Evolutionary conservation across 75 land plant genomes (phyloP).

Genomic region (Chamaecyparis obtusa): DNA sequence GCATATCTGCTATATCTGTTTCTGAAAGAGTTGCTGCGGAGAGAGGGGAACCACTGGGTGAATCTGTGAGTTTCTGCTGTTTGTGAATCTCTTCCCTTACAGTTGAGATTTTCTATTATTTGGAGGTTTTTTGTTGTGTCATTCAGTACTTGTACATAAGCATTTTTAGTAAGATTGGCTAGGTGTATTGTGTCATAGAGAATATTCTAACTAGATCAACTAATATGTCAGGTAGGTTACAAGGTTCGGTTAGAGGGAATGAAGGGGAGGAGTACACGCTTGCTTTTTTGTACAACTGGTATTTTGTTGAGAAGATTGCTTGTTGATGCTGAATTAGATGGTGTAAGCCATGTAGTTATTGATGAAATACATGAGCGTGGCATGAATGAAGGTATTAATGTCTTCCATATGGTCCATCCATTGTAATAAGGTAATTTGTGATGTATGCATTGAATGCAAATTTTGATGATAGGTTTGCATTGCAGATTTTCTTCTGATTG

Average conservation of each 20-base stretch:
- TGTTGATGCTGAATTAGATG: slow-evolving; percentile 23
- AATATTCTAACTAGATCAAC: not conserved
- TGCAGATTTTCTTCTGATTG: slow-evolving; percentile 49
- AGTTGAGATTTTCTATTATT: not conserved
- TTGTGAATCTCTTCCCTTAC: slow-evolving; percentile 6
- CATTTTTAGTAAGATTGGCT: not conserved
- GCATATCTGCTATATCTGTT: slow-evolving; percentile 33
- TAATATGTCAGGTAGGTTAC: slow-evolving; percentile 31
- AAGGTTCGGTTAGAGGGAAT: slow-evolving; percentile 34
- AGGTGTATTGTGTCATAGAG: not conserved
- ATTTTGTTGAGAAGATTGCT: slow-evolving; percentile 34
- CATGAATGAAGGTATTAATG: slow-evolving; percentile 47
- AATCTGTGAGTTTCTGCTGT: slow-evolving; percentile 25
- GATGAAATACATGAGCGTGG: slow-evolving; percentile 60
- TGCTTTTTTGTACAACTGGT: slow-evolving; percentile 44
- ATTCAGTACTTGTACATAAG: not conserved
- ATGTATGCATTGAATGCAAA: not conserved
- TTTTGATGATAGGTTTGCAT: not conserved
- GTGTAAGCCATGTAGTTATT: slow-evolving; percentile 37
- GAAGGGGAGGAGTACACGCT: slow-evolving; percentile 26
- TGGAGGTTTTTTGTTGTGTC: not conserved
- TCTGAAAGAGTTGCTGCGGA: slow-evolving; percentile 38
- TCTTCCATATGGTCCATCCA: not conserved
- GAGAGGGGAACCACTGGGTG: slow-evolving; percentile 33
- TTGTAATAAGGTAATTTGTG: not conserved